Conservation (phyloP, 208 protist species). For the Giardia muris region DNA sequence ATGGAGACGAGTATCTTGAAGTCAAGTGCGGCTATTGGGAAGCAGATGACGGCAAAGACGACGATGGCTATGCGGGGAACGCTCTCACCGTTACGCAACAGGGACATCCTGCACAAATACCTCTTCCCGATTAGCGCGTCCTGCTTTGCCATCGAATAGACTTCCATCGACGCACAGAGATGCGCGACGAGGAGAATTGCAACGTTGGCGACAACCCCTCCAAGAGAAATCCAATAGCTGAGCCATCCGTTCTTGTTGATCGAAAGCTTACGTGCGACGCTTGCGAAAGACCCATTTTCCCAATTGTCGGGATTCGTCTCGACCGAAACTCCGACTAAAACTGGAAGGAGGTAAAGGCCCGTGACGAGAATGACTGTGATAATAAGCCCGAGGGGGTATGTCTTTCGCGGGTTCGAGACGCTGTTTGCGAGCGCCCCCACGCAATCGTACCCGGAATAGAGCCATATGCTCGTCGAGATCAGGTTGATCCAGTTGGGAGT, state of each 20-base stretch:
- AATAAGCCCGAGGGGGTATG: neutral
- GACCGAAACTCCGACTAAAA: neutral
- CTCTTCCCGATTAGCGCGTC: neutral
- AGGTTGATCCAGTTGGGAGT: neutral
- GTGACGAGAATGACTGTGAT: neutral
- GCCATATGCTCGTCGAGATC: neutral
- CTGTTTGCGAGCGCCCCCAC: neutral
- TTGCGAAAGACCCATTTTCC: neutral
- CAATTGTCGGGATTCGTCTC: neutral
- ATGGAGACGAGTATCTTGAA: neutral
- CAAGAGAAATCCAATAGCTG: neutral
- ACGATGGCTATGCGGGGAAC: neutral
- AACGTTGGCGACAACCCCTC: neutral
- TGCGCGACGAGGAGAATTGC: neutral
- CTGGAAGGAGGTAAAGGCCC: neutral
- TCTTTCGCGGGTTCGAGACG: neutral
- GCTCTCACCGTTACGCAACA: neutral
- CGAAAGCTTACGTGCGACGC: neutral
- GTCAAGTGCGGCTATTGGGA: neutral
- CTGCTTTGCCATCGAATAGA: neutral
- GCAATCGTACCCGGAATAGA: neutral
- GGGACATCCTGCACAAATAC: neutral
- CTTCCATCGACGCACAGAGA: neutral
- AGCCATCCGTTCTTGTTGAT: neutral
- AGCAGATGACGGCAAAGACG: neutral